Base-by-base conservation (phyloP, 768 basidiomycete species). In the Tulasnella sp. region DNA sequence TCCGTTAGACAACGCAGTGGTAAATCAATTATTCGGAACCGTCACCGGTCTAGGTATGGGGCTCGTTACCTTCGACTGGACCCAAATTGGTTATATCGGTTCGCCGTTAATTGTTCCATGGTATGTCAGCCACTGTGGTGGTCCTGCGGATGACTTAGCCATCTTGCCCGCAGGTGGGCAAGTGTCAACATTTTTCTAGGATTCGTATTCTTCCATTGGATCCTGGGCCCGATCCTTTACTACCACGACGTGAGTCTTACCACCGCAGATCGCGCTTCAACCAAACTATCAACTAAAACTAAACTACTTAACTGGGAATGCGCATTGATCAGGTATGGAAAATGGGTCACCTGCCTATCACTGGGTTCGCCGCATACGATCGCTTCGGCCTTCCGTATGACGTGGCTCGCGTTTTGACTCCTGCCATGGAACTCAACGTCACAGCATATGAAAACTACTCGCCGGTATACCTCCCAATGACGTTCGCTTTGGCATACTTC, bases 1-100 rank as follows among this genome's bases (percentile, higher is more conserved):
- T 10, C 23, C 6, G 6, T 11, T 13, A 67, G 82, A 93, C 82
- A 93, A 93, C 82, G 85, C 92, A n/a, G 89, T 92, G 16, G 86
- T 98, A 81, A 98, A 98, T 83, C 94, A 98, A 83, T 84, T 98
- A 46, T 98, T 99, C 82, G 97, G 97, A 67, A 89, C 94, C 16
- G 84, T 85, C 73, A 89, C 90, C 0, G 97, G 97, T 0, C 84
- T 96, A 69, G 97, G 97, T 9, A 91, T 98, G 92, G 91, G 94
- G 73, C 76, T 96, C 74, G 81, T 98, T 78, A 98, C 96, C 1
- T 98, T 98, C 83, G 97, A 99, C 84, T 99, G 97, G 97, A 81
- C 87, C 85, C 88, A 92, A 81, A 89, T 93, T 67, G 80, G 88
- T 20, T 93, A 89, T 87, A 88, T 91, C 74, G 90, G 89, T 3